Conservation (phyloP, 2,329 filamentous ascomycete species). For the Fusarium succisae region DNA sequence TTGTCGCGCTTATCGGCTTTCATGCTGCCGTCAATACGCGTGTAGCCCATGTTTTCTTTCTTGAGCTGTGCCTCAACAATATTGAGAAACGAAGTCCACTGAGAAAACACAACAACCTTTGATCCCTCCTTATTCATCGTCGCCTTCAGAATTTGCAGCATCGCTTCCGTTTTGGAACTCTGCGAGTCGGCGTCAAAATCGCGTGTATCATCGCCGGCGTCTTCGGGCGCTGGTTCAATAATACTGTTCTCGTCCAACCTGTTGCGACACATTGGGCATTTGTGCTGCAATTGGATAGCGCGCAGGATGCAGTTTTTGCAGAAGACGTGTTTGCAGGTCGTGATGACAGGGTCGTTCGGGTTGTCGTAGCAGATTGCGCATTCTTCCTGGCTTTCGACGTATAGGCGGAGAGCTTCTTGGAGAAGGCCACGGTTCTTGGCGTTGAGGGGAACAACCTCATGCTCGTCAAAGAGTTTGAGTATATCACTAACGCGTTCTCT, state of each 20-base stretch:
- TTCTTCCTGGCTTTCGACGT: constrained; percentile 82
- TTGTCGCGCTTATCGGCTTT: constrained; percentile 73
- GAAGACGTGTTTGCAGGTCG: constrained; percentile 84
- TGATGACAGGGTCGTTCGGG: constrained; percentile 80
- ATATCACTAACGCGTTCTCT: constrained; percentile 78
- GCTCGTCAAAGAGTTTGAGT: constrained; percentile 72
- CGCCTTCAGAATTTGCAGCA: constrained; percentile 78
- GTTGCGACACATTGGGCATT: constrained; percentile 86
- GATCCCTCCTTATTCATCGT: constrained; percentile 70
- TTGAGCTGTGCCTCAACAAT: constrained; percentile 75
- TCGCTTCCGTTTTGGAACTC: constrained; percentile 84
- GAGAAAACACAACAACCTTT: constrained; percentile 79
- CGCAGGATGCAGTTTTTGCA: constrained; percentile 77
- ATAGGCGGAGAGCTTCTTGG: constrained; percentile 78
- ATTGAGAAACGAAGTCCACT: constrained; percentile 80
- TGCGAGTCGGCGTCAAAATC: constrained; percentile 70
- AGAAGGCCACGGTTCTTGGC: constrained; percentile 76
- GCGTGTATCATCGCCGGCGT: constrained; percentile 52
- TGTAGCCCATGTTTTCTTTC: constrained; percentile 68
- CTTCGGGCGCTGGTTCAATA: constrained; percentile 72
- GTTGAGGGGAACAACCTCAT: constrained; percentile 74
- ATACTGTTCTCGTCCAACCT: constrained; percentile 67
- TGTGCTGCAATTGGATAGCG: constrained; percentile 78
- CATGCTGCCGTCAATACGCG: constrained; percentile 86
- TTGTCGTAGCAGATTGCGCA: constrained; percentile 84